These are phyloP conservation scores for Serendipita sp. DNA, from an alignment of 1,284 basidiomycete species.

Conservation along the genomic window DNA sequence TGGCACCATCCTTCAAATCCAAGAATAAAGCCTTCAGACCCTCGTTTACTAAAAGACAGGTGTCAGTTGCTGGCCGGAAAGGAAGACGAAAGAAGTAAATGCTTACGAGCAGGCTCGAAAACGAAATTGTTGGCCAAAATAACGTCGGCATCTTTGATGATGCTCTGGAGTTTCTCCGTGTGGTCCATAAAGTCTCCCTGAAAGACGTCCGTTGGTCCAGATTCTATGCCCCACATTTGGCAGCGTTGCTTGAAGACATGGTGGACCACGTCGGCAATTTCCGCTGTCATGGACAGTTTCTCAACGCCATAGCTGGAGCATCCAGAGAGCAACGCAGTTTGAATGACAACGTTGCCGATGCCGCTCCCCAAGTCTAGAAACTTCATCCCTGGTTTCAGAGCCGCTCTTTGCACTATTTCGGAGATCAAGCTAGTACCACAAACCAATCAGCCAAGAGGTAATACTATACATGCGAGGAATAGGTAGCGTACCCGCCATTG, in stretches of 20 bases:
- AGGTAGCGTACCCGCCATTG: constrained; percentile 16
- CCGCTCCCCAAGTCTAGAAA: constrained; percentile 68
- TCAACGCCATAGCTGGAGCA: constrained; percentile 63
- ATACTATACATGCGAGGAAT: not conserved
- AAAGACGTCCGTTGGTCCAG: constrained; percentile 56
- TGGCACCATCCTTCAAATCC: constrained; percentile 65
- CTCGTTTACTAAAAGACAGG: constrained; percentile 45
- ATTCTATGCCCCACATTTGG: constrained; percentile 58
- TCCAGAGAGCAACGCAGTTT: constrained; percentile 59
- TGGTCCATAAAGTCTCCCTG: constrained; percentile 50
- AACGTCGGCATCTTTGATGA: constrained; percentile 38
- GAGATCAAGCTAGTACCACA: constrained; percentile 41
- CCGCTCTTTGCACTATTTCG: constrained; percentile 44
- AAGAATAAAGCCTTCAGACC: constrained; percentile 57
- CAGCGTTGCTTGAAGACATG: constrained; percentile 48
- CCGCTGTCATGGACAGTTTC: constrained; percentile 43
- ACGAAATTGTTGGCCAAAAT: constrained; percentile 70
- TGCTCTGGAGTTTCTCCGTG: constrained; percentile 27
- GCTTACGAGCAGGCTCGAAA: constrained; percentile 51
- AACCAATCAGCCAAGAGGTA: constrained; percentile 16
- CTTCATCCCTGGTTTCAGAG: constrained; percentile 43
- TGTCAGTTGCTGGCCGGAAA: not conserved
- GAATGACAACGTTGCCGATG: constrained; percentile 63
- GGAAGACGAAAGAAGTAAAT: not conserved
- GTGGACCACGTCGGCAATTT: constrained; percentile 46